A percentile compares a stretch with the other conserved stretches of the same genome.
phyloP scores from a whole-genome alignment of 2,329 filamentous ascomycete genomes.

The Cyphellophora attinorum region DNA sequence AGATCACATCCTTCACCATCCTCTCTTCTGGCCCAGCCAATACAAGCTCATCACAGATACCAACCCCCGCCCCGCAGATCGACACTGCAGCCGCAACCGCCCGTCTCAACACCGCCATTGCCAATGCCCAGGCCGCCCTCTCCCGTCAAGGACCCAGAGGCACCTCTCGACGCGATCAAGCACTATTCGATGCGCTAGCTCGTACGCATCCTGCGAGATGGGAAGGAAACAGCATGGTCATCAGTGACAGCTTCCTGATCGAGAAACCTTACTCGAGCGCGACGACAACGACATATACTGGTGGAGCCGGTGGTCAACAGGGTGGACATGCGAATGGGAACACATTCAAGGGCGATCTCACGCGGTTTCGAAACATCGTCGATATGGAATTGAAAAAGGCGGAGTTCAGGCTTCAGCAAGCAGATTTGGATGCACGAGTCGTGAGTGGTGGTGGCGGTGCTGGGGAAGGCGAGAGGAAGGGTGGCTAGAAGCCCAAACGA shows the following conservation, averaged over 20 bases:
- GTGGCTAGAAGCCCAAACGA: background rate
- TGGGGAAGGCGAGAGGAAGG: background rate
- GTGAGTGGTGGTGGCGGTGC: background rate
- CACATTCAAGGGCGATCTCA: conserved; percentile 25
- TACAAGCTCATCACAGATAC: conserved; percentile 1
- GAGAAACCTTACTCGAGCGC: conserved; percentile 48
- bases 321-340: background rate
- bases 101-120: conserved; percentile 47
- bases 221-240: conserved; percentile 49
- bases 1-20: conserved; percentile 49
- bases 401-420: conserved; percentile 20
- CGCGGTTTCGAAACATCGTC: conserved; percentile 39
- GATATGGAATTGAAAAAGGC: conserved; percentile 41
- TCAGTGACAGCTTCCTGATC: conserved; percentile 52
- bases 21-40: conserved; percentile 33
- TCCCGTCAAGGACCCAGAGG: conserved; percentile 47
- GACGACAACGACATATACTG: conserved; percentile 31
- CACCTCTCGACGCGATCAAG: conserved; percentile 52
- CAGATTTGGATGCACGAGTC: background rate
- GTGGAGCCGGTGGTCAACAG: background rate
- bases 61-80: conserved; percentile 38
- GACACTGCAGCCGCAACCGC: conserved; percentile 45
- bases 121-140: conserved; percentile 48
- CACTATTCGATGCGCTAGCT: conserved; percentile 52
- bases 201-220: conserved; percentile 53